Evolutionary conservation across 768 basidiomycete species (phyloP).

Genomic region (Mycena vitilis): DNA sequence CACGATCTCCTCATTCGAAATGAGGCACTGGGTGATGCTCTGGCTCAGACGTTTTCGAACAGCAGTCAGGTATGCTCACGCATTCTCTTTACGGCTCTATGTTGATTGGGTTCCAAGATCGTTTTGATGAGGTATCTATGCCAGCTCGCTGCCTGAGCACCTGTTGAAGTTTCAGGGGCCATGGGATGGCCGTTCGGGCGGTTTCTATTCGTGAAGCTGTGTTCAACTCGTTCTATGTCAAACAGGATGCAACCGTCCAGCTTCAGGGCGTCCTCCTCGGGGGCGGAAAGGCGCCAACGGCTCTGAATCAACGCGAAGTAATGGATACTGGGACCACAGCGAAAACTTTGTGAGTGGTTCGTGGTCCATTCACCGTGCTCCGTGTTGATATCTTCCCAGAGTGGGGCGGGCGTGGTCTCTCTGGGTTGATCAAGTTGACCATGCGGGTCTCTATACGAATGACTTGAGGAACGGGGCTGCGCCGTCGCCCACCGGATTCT

Average conservation of each 20-base stretch:
- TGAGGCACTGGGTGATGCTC: constrained; percentile 34
- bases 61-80: constrained; percentile 22
- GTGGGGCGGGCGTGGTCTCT: constrained; percentile 27
- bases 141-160: too few species aligned
- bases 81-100: neutral
- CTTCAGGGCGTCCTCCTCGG: constrained; percentile 34
- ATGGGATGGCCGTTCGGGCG: constrained; percentile 39
- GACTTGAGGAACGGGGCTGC: constrained; percentile 24
- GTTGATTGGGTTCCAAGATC: constrained; percentile 1
- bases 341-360: constrained; percentile 24
- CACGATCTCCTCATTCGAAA: constrained; percentile 38
- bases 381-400: neutral
- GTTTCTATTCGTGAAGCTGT: constrained; percentile 36
- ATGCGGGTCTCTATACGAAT: constrained; percentile 26
- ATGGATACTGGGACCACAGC: constrained; percentile 31
- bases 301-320: constrained; percentile 31
- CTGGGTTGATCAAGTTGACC: constrained; percentile 31
- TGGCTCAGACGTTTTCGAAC: constrained; percentile 31
- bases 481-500: constrained; percentile 22
- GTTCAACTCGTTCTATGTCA: constrained; percentile 37
- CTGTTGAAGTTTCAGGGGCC: constrained; percentile 23
- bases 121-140: constrained; percentile 36
- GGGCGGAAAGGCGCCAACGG: constrained; percentile 23
- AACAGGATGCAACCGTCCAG: constrained; percentile 37
- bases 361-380: neutral